Percentiles rank a stretch among this genome's conserved stretches.
These are phyloP conservation scores for Trichoderma atroviride DNA, from an alignment of 2,329 filamentous ascomycete genomes.

Conservation along the genomic window DNA sequence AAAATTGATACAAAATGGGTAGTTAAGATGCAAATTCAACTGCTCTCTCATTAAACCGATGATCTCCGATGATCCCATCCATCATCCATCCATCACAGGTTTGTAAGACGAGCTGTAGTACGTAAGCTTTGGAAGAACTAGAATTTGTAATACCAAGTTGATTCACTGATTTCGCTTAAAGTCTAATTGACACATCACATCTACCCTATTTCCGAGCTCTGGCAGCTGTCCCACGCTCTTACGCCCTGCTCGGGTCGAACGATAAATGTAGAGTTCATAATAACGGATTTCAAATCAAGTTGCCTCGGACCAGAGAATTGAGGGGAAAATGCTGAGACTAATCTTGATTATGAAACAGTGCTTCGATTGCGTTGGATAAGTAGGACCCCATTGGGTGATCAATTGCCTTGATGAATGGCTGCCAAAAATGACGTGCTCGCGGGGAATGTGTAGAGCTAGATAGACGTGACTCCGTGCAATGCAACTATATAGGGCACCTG, in stretches of 20 bases:
- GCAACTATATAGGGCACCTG: not conserved
- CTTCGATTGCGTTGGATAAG: not conserved
- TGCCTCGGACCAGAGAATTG: not conserved
- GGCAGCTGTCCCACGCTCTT: not conserved
- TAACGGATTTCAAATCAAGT: conserved; percentile 19
- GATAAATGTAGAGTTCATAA: not conserved
- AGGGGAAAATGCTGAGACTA: conserved; percentile 6
- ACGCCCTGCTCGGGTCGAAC: not conserved
- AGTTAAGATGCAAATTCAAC: not conserved
- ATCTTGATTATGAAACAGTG: conserved; percentile 12
- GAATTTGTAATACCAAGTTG: not conserved
- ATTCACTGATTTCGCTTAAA: not conserved
- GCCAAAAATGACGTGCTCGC: conserved; percentile 34
- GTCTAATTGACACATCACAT: conserved; percentile 1
- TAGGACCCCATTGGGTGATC: conserved; percentile 32
- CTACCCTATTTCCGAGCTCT: not conserved
- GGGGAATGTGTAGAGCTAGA: conserved; percentile 15
- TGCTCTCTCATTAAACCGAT: not conserved
- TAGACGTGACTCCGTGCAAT: not conserved
- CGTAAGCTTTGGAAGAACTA: not conserved
- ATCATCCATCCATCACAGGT: not conserved
- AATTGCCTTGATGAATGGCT: conserved; percentile 29
- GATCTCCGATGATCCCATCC: not conserved
- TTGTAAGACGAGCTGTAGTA: not conserved
- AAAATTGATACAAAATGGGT: not conserved